Evolutionary conservation across 805 yeast genomes (phyloP), one percentile per base, ranked within the genome.

Genomic region (Schizosaccharomyces japonicus): DNA sequence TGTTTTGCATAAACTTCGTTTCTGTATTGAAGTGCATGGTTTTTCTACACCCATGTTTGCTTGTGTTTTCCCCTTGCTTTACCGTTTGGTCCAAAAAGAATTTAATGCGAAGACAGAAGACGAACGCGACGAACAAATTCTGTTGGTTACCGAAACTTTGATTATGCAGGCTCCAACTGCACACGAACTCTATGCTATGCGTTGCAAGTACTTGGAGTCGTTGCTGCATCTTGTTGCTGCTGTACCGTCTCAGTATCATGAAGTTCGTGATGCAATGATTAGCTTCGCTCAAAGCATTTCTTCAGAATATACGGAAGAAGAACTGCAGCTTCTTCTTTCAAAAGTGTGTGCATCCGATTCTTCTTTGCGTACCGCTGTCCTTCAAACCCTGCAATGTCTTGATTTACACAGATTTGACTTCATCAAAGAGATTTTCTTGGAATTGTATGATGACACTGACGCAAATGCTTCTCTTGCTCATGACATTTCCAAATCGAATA

Each of bases 401-500:
- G 39, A 45, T 23, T 21, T 45, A 29, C 11, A 44, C 4, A 19
- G 15, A 8, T 30, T 30, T 31, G 59, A 60, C 1, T 73, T 68
- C 56, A 68, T 76, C 1, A 71, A 72, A 49, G 93, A 85, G 58
- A 62, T 90, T 21, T 85, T 80, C 75, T 75, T 90, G 50, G 70
- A 80, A 23, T 68, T 72, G 50, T 83, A 78, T 58, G 94, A 84
- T 58, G 76, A 74, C 44, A 83, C 77, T 46, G 69, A 68, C 15
- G 58, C 66, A 8, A 74, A 74, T 50, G 67, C 76, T 4, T 77
- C 73, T 25, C 55, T 78, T 15, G 95, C 95, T 0, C 61, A 63
- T 17, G 77, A 87, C 1, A 80, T 90, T 50, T 90, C 95, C 95
- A 70, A 73, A 30, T 94, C 84, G 53, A 81, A 75, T 58, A 64